Evolutionary conservation across 225 moss, liverwort and hornwort species (phyloP).

Genomic region (Sphagnum tenellum): DNA sequence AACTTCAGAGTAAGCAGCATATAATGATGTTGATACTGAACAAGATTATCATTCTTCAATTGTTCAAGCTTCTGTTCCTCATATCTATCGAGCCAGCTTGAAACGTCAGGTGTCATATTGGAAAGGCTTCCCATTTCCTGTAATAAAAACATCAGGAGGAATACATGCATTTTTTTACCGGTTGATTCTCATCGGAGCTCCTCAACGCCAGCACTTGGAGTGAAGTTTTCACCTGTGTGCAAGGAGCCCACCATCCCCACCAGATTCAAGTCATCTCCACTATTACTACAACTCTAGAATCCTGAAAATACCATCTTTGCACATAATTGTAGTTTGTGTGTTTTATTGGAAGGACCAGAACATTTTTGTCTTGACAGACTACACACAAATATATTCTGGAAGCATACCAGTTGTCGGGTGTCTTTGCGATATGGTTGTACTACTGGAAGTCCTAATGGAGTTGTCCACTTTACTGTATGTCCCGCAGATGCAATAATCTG

Average conservation of each 20-base stretch:
- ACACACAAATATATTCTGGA: too few species aligned
- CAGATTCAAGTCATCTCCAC: too few species aligned
- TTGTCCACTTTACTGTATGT: constrained; percentile 67
- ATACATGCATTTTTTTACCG: constrained; percentile 18
- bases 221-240: constrained; percentile 62
- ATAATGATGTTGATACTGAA: too few species aligned
- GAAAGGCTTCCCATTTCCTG: too few species aligned
- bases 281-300: too few species aligned
- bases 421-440: constrained; percentile 85
- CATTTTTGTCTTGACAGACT: constrained; percentile 5
- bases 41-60: too few species aligned
- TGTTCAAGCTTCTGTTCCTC: background rate
- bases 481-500: constrained; percentile 68
- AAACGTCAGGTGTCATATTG: background rate
- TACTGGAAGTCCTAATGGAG: constrained; percentile 70
- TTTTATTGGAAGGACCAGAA: constrained; percentile 1
- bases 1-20: too few species aligned
- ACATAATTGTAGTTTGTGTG: too few species aligned
- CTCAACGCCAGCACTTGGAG: constrained; percentile 69
- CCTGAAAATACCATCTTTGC: too few species aligned
- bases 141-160: too few species aligned
- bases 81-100: background rate
- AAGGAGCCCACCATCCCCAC: too few species aligned
- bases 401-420: constrained; percentile 31
- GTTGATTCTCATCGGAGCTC: constrained; percentile 43